Percentiles rank a stretch among this genome's conserved stretches.
These are phyloP conservation scores for Backusella liffmaniae DNA, from an alignment of 192 early-diverging fungal species.

Conservation along the genomic window DNA sequence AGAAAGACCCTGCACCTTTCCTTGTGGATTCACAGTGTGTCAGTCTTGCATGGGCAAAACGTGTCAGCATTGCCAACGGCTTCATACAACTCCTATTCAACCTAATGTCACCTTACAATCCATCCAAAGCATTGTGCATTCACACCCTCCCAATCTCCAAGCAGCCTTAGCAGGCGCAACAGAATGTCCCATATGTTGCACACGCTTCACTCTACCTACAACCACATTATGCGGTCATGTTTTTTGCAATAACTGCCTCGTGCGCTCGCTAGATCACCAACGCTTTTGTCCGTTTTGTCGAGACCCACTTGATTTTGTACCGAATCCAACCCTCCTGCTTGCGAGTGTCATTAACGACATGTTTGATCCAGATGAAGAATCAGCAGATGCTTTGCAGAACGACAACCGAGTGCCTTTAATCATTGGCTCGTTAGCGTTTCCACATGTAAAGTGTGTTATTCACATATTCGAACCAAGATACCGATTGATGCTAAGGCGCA, in stretches of 20 bases:
- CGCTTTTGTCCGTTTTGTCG: conserved; percentile 23
- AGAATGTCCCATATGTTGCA: conserved; percentile 63
- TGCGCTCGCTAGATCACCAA: conserved; percentile 50
- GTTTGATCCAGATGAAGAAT: conserved; percentile 4
- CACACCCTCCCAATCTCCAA: not conserved
- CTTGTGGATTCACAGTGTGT: conserved; percentile 43
- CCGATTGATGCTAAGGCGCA: conserved; percentile 49
- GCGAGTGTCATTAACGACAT: not conserved
- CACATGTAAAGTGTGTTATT: conserved; percentile 52
- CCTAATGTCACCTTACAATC: conserved; percentile 40
- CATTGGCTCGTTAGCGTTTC: conserved; percentile 52
- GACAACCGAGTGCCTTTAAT: conserved; percentile 46
- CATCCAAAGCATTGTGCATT: conserved; percentile 10
- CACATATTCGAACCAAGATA: conserved; percentile 62
- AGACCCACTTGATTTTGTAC: not conserved
- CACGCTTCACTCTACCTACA: conserved; percentile 52
- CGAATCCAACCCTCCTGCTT: not conserved
- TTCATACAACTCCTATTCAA: not conserved
- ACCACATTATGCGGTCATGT: conserved; percentile 67
- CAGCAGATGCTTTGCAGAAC: not conserved
- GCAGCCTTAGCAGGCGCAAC: conserved; percentile 13
- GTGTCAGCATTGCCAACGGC: conserved; percentile 4
- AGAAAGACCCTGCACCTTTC: conserved; percentile 35
- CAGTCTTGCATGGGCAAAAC: conserved; percentile 17
- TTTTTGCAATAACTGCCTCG: conserved; percentile 57